A percentile compares a stretch with the other conserved stretches of the same genome.
These are phyloP conservation scores for Breynia disticha DNA, from an alignment of 441 rosid species.

Conservation along the genomic window DNA sequence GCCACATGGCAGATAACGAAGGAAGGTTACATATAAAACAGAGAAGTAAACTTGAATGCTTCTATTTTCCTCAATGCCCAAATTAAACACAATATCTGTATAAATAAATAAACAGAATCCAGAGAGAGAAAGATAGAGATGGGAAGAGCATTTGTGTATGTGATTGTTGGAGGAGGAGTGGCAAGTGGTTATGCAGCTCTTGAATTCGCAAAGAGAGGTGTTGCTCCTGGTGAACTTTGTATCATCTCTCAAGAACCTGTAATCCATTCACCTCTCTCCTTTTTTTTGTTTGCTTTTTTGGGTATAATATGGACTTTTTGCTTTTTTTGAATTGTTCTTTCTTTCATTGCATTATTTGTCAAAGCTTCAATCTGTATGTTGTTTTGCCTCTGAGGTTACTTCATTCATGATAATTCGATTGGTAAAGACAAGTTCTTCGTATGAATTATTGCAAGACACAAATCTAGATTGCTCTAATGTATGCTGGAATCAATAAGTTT, in stretches of 20 bases:
- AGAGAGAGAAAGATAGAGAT: slow-evolving; percentile 18
- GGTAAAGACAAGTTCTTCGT: not conserved
- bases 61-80: no score
- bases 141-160: slow-evolving; percentile 95
- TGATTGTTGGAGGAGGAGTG: slow-evolving; percentile 90
- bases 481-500: not conserved
- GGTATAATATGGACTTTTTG: slow-evolving; percentile 7
- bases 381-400: not conserved
- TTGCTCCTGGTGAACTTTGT: slow-evolving; percentile 83
- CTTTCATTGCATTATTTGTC: slow-evolving; percentile 1
- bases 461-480: not conserved
- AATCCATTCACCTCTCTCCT: slow-evolving; percentile 8
- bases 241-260: slow-evolving; percentile 92
- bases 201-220: slow-evolving; percentile 68
- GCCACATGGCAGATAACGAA: no score
- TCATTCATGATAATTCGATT: not conserved
- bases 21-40: no score
- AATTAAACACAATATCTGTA: no score
- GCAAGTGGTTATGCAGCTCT: slow-evolving; percentile 95
- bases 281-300: not conserved
- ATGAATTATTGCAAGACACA: not conserved
- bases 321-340: slow-evolving; percentile 1
- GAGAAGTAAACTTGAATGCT: no score
- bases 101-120: not conserved
- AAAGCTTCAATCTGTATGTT: slow-evolving; percentile 1